Base-by-base conservation (phyloP, 2,329 filamentous ascomycete species). In the Fusarium sp. region DNA sequence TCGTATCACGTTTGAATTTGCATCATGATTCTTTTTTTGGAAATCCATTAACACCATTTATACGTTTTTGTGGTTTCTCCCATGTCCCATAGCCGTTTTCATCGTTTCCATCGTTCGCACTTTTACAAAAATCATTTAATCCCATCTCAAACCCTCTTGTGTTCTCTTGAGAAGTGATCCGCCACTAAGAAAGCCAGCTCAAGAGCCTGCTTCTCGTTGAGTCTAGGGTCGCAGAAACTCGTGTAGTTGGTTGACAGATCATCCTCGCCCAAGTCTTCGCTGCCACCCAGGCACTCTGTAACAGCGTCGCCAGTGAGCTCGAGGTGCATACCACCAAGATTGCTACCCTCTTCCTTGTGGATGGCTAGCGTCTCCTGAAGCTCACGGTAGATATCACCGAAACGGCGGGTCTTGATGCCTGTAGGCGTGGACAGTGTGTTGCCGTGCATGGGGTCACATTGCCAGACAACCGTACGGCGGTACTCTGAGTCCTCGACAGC, bases 391-490 rank as follows among this genome's bases (percentile, higher is more conserved):
- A 99, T 97, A 78, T 96, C 92, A 68, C 88, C 88, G 85, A 99
- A 99, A 58, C 92, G 91, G 18, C 96, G 89, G 3, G 96, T 99
- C 85, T 99, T 99, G 82, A 98, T 89, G 27, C 94, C 94, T 0
- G 87, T 83, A 0, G 88, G 86, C 0, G 93, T 95, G 22, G 88
- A 86, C 45, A 86, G 83, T 40, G 89, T 91, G 81, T 92, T 92
- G 68, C 96, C 96, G 82, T 99, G 96, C 96, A 99, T 99, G 24
- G 96, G 96, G 81, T 99, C 96, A 82, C 95, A 98, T 83, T 98
- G 96, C 95, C 95, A 98, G 74, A 98, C 93, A 6, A 97, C 94
- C 24, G 81, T 82, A 53, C 84, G 80, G 48, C 80, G 79, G 80
- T 89, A 90, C 80, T 90, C 94, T 61, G 92, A 94, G 74, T 86